A percentile compares a stretch with the other conserved stretches of the same genome.
phyloP scores from a whole-genome alignment of 1,139 yeast species.

The Arxiozyma heterogenica region DNA sequence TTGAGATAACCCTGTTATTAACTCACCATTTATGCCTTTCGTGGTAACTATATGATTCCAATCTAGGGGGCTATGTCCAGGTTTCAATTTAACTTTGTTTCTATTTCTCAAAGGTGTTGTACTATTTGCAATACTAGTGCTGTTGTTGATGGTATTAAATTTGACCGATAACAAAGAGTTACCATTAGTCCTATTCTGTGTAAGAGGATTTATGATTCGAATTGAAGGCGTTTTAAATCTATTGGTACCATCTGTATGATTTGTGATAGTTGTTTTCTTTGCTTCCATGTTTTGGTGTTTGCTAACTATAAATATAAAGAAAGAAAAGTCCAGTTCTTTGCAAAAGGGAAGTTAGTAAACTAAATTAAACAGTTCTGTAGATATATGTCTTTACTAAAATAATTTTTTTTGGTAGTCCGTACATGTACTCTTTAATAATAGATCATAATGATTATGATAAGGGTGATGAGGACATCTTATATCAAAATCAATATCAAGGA shows the following conservation, averaged over 20 bases:
- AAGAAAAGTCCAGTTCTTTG: not conserved
- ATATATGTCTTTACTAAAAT: not conserved
- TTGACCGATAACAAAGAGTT: not conserved
- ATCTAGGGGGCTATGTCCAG: slow-evolving; percentile 30
- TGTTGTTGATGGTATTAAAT: not conserved
- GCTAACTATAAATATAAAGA: too few relatives aligned
- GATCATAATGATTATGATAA: too few relatives aligned
- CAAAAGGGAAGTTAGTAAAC: not conserved
- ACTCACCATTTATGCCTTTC: slow-evolving; percentile 14
- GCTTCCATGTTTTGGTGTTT: not conserved
- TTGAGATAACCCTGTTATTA: slow-evolving; percentile 12
- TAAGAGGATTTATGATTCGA: not conserved
- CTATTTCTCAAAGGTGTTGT: slow-evolving; percentile 13
- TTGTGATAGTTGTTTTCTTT: not conserved
- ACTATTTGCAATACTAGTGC: slow-evolving; percentile 4
- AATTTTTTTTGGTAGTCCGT: not conserved
- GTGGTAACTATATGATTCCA: slow-evolving; percentile 22
- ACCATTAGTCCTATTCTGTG: not conserved
- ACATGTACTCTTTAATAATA: too few relatives aligned
- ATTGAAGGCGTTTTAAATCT: slow-evolving; percentile 1
- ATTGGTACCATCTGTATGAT: not conserved
- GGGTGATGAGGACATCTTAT: not conserved
- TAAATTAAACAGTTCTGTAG: too few relatives aligned
- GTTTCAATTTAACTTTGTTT: slow-evolving; percentile 24
- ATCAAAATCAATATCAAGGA: not conserved